A percentile compares a stretch with the other conserved stretches of the same genome.
Conservation (phyloP, 1,139 yeast genomes). For the Arxiozyma heterogenica region DNA sequence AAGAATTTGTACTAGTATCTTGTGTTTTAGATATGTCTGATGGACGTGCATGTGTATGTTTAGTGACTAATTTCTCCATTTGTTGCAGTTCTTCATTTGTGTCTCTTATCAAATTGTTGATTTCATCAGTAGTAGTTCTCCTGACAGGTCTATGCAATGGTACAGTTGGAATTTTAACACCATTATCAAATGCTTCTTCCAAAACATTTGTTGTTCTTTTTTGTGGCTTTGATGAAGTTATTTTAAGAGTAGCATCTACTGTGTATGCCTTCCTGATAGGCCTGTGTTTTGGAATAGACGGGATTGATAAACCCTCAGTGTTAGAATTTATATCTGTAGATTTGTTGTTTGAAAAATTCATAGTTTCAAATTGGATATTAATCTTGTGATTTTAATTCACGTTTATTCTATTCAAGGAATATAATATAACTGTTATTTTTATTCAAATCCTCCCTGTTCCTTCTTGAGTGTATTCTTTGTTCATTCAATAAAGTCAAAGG, state of each 20-base stretch:
- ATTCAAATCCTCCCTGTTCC: neutral
- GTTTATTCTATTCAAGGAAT: neutral
- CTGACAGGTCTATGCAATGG: slow-evolving; percentile 14
- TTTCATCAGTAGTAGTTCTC: slow-evolving; percentile 14
- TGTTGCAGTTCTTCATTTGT: slow-evolving; percentile 19
- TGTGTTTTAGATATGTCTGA: neutral
- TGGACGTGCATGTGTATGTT: slow-evolving; percentile 4
- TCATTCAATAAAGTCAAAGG: neutral
- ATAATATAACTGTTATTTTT: too few relatives aligned
- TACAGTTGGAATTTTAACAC: slow-evolving; percentile 6
- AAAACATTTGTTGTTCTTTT: neutral
- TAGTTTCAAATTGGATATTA: neutral
- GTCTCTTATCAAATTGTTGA: slow-evolving; percentile 13
- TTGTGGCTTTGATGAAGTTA: neutral
- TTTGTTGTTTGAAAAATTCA: neutral
- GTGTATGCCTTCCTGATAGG: slow-evolving; percentile 12
- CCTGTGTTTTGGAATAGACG: slow-evolving; percentile 13
- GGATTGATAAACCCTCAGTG: slow-evolving; percentile 1
- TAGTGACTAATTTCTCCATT: slow-evolving; percentile 13
- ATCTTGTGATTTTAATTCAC: neutral
- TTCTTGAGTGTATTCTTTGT: neutral
- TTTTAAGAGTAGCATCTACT: neutral
- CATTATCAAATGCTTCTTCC: neutral
- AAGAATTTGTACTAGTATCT: neutral
- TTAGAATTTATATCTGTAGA: neutral